phyloP scores from a whole-genome alignment of 2,329 filamentous ascomycete genomes.

The Ophidiomyces ophidiicola region DNA sequence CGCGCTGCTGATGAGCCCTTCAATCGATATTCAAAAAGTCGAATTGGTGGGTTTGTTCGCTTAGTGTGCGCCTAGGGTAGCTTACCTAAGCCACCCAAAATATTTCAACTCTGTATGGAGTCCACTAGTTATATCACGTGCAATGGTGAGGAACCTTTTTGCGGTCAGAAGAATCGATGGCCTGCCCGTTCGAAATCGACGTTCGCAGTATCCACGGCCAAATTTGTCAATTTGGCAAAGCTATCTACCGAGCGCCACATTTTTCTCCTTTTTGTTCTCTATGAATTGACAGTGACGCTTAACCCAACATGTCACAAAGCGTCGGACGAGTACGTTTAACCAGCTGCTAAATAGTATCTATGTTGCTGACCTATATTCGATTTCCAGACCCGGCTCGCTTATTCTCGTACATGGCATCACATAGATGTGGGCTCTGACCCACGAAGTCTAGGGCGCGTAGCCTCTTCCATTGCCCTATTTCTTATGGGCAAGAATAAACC shows the following conservation, averaged over 20 bases:
- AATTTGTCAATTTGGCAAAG: no score
- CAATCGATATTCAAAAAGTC: constrained; percentile 23
- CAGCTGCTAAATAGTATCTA: background rate
- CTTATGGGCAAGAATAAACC: constrained; percentile 99
- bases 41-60: constrained; percentile 29
- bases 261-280: background rate
- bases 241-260: background rate
- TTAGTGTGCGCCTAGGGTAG: constrained; percentile 28
- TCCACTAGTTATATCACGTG: background rate
- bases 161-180: no score
- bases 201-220: background rate
- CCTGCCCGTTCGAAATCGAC: no score
- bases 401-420: constrained; percentile 92
- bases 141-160: no score
- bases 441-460: constrained; percentile 79
- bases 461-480: constrained; percentile 70
- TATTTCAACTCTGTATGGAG: no score
- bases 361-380: background rate
- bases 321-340: constrained; percentile 32
- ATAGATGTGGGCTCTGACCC: constrained; percentile 57
- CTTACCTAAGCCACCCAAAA: constrained; percentile 22
- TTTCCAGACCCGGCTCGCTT: constrained; percentile 78
- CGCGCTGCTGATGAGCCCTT: constrained; percentile 20
- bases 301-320: constrained; percentile 33
- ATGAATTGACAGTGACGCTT: constrained; percentile 9